Evolutionary conservation across 768 basidiomycete species (phyloP).

Genomic region (Phanerodontia chrysosporium): DNA sequence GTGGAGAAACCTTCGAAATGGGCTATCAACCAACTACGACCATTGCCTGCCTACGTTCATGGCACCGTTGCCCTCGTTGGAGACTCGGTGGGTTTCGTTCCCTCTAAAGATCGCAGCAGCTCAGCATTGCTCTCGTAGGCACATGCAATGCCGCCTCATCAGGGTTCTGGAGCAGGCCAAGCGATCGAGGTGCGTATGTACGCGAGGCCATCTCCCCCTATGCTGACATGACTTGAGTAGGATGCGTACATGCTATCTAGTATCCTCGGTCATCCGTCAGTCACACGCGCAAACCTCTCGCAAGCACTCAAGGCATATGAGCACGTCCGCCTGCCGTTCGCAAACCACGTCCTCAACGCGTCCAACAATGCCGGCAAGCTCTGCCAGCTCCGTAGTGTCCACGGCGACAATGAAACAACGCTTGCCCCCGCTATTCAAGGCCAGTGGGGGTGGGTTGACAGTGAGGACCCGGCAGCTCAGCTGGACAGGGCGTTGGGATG

Average conservation of each 20-base stretch:
- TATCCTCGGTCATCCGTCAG: slow-evolving; percentile 22
- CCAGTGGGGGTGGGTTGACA: slow-evolving; percentile 41
- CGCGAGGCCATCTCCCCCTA: not conserved
- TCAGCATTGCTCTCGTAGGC: slow-evolving; percentile 16
- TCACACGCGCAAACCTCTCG: slow-evolving; percentile 17
- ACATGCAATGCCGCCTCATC: slow-evolving; percentile 31
- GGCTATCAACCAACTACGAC: slow-evolving; percentile 26
- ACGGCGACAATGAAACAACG: slow-evolving; percentile 32
- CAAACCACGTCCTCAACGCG: slow-evolving; percentile 23
- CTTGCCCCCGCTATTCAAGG: slow-evolving; percentile 37
- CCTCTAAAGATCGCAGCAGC: not conserved
- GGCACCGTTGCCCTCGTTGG: slow-evolving; percentile 27
- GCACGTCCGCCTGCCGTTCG: slow-evolving; percentile 23
- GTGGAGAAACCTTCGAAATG: slow-evolving; percentile 26
- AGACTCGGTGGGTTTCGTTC: slow-evolving; percentile 7
- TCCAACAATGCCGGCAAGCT: slow-evolving; percentile 22
- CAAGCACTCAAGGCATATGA: slow-evolving; percentile 27
- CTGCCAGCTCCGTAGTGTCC: slow-evolving; percentile 30
- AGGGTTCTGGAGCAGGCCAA: slow-evolving; percentile 32
- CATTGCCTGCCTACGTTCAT: slow-evolving; percentile 21
- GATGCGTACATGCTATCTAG: slow-evolving; percentile 28
- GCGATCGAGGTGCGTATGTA: slow-evolving; percentile 26
- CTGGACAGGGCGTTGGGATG: slow-evolving; percentile 16
- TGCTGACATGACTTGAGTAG: slow-evolving; percentile 12
- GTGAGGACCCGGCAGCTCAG: slow-evolving; percentile 32